Conservation (phyloP, 305 asterid genomes). For the Plantago lanceolata region DNA sequence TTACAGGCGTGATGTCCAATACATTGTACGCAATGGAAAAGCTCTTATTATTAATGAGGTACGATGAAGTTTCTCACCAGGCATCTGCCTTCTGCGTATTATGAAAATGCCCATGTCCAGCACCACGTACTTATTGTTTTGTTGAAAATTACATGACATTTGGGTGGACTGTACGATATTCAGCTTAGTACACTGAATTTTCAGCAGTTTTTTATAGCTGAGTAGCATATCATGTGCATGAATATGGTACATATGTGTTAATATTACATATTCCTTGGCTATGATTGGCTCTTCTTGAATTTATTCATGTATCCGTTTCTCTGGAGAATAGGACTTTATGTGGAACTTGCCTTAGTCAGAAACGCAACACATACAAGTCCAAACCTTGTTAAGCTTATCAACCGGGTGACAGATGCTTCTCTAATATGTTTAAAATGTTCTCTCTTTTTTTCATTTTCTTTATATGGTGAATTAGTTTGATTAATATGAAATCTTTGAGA, state of each 20-base stretch:
- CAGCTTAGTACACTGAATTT: not conserved
- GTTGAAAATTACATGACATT: not conserved
- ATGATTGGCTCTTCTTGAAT: no score
- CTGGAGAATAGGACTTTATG: no score
- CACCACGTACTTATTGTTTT: not conserved
- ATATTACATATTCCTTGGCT: no score
- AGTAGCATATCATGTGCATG: not conserved
- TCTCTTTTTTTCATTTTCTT: not conserved
- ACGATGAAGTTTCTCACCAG: constrained; percentile 22
- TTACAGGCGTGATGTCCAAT: constrained; percentile 87
- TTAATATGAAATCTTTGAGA: constrained; percentile 5
- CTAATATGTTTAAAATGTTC: no score
- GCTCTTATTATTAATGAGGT: constrained; percentile 97
- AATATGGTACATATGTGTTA: not conserved
- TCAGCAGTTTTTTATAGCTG: not conserved
- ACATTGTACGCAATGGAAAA: constrained; percentile 83
- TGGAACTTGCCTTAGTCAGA: no score
- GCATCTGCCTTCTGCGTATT: constrained; percentile 8
- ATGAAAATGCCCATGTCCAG: not conserved
- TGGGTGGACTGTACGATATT: not conserved
- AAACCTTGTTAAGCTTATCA: no score
- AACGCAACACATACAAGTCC: no score
- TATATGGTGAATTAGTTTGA: constrained; percentile 7
- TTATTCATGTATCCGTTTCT: no score
- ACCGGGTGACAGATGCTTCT: no score